phyloP scores from a whole-genome alignment of 1,284 basidiomycete genomes.

The Boletus hoseneyae region DNA sequence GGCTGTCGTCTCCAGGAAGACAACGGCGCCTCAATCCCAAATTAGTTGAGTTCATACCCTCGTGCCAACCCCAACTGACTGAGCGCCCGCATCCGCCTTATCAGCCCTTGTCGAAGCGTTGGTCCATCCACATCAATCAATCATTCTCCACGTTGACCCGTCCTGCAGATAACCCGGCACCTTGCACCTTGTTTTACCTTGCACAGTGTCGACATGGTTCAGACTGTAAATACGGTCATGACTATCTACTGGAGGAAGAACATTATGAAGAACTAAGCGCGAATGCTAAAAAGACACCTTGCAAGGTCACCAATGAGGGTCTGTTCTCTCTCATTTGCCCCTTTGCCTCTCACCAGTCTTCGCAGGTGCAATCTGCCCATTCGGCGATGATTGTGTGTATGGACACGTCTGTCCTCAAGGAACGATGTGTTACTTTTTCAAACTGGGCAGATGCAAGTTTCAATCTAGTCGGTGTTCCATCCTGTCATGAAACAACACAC shows the following conservation, averaged over 20 bases:
- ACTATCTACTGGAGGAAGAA: slow-evolving; percentile 51
- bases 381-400: slow-evolving; percentile 58
- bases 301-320: slow-evolving; percentile 54
- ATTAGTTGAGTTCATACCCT: slow-evolving; percentile 42
- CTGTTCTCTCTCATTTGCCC: slow-evolving; percentile 6
- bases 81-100: slow-evolving; percentile 4
- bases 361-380: slow-evolving; percentile 50
- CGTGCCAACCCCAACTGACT: slow-evolving; percentile 15
- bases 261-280: slow-evolving; percentile 47
- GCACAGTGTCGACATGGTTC: slow-evolving; percentile 51
- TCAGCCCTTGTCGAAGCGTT: slow-evolving; percentile 57
- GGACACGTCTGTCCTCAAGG: slow-evolving; percentile 54
- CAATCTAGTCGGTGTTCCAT: slow-evolving; percentile 43
- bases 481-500: slow-evolving; percentile 14
- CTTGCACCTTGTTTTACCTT: slow-evolving; percentile 61
- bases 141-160: slow-evolving; percentile 6
- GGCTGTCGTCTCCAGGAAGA: slow-evolving; percentile 33
- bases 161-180: slow-evolving; percentile 49
- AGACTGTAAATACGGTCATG: slow-evolving; percentile 56
- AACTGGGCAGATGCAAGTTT: slow-evolving; percentile 57
- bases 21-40: slow-evolving; percentile 46
- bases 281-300: slow-evolving; percentile 59
- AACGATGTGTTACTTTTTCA: slow-evolving; percentile 49
- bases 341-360: slow-evolving; percentile 5
- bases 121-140: slow-evolving; percentile 27